Evolutionary conservation across 495 filamentous ascomycete genomes (phyloP).

Genomic region (Cetradonia linearis): DNA sequence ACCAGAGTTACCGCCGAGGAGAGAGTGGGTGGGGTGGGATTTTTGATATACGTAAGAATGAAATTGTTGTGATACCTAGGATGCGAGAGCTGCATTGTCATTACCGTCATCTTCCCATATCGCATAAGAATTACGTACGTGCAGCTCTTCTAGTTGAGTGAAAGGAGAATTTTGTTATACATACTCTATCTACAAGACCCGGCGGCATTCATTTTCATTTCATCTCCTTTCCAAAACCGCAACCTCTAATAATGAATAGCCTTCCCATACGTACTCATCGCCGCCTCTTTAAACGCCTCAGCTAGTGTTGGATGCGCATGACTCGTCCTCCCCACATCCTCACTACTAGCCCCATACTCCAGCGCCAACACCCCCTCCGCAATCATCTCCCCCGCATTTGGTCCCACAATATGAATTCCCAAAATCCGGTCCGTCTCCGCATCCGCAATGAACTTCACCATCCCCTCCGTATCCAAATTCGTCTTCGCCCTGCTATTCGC

Average conservation of each 20-base stretch:
- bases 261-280: conserved; percentile 95
- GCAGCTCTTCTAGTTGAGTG: conserved; percentile 1
- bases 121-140: no score
- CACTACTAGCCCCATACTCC: conserved; percentile 90
- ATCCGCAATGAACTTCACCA: conserved; percentile 95
- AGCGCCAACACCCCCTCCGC: conserved; percentile 91
- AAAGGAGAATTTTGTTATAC: neutral
- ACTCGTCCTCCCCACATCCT: conserved; percentile 91
- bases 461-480: conserved; percentile 90
- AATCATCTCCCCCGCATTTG: conserved; percentile 98
- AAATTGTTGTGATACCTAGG: no score
- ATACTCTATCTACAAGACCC: conserved; percentile 9
- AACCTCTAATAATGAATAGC: conserved; percentile 83
- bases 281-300: conserved; percentile 99
- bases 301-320: conserved; percentile 95
- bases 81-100: no score
- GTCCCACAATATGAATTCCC: conserved; percentile 91
- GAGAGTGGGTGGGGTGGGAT: conserved; percentile 62
- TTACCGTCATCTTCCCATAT: no score
- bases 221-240: neutral
- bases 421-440: conserved; percentile 93
- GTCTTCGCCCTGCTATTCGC: conserved; percentile 98
- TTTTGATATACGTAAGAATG: conserved; percentile 41
- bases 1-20: conserved; percentile 61
- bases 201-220: neutral